Percentiles rank a stretch among this genome's conserved stretches.
Conservation (phyloP, 75 land plant species). For the Cryptomeria japonica region DNA sequence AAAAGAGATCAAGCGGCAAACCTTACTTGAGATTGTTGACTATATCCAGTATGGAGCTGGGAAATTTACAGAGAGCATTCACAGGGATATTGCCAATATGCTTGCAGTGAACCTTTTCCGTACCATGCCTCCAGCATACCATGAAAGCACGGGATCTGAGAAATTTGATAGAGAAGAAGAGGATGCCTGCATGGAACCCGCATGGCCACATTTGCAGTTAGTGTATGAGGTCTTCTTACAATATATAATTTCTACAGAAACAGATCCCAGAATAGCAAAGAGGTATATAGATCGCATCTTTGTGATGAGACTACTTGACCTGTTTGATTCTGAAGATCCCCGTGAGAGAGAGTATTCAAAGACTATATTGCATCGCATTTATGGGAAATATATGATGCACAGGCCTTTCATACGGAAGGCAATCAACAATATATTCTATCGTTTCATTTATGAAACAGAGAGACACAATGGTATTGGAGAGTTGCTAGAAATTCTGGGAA, state of each 20-base stretch:
- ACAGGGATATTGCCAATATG: conserved; percentile 33
- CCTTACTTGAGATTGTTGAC: conserved; percentile 37
- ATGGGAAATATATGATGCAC: conserved; percentile 39
- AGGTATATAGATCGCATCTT: conserved; percentile 29
- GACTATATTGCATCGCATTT: conserved; percentile 45
- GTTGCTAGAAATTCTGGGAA: conserved; percentile 33
- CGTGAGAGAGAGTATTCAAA: conserved; percentile 41
- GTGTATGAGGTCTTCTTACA: conserved; percentile 29
- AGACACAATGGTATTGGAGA: conserved; percentile 39
- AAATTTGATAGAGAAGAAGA: conserved; percentile 32
- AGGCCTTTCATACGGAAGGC: conserved; percentile 49
- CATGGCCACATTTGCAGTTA: conserved; percentile 36
- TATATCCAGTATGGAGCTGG: conserved; percentile 27
- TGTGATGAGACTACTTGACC: conserved; percentile 25
- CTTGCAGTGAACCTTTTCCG: conserved; percentile 29
- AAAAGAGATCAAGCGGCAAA: conserved; percentile 46
- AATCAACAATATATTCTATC: conserved; percentile 45
- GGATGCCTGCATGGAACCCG: conserved; percentile 28
- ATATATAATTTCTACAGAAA: conserved; percentile 23
- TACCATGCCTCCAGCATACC: conserved; percentile 19
- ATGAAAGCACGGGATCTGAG: conserved; percentile 12
- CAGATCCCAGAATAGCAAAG: conserved; percentile 31
- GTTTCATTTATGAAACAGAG: conserved; percentile 31
- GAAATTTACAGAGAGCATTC: conserved; percentile 21
- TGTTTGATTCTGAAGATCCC: conserved; percentile 46